Evolutionary conservation across 148 eudicot genomes (phyloP).

Genomic region (Chenopodium suecicum): DNA sequence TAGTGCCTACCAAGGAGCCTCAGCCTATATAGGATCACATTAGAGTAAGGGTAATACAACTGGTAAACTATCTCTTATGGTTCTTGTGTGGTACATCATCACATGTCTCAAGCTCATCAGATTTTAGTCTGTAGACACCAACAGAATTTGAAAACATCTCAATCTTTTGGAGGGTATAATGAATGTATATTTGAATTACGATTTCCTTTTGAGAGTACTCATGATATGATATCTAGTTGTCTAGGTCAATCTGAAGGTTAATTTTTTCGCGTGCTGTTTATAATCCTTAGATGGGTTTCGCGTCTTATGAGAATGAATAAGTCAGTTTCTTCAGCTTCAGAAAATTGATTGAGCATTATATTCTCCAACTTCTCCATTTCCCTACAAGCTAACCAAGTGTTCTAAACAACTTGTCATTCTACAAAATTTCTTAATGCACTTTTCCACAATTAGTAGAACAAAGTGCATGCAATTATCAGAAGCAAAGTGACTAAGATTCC

Average conservation of each 20-base stretch:
- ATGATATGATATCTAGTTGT: not conserved
- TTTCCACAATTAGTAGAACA: conserved; percentile 1
- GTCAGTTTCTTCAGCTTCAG: conserved; percentile 1
- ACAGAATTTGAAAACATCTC: conserved; percentile 22
- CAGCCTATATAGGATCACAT: conserved; percentile 32
- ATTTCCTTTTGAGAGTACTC: conserved; percentile 10
- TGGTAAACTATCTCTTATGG: conserved; percentile 20
- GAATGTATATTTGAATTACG: conserved; percentile 27
- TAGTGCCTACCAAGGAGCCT: conserved; percentile 24
- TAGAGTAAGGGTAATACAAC: conserved; percentile 20
- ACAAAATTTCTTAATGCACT: not conserved
- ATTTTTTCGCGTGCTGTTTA: not conserved
- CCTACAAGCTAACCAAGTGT: not conserved
- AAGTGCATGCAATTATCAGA: conserved; percentile 3
- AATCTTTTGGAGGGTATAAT: conserved; percentile 23
- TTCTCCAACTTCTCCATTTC: not conserved
- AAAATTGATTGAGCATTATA: conserved; percentile 1
- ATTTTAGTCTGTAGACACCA: conserved; percentile 22
- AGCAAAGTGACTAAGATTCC: conserved; percentile 16
- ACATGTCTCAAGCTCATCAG: conserved; percentile 28
- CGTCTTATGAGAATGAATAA: not conserved
- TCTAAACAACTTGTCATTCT: conserved; percentile 1
- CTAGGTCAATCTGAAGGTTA: conserved; percentile 12
- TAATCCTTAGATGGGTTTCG: conserved; percentile 3
- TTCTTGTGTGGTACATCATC: conserved; percentile 27